phyloP scores from a whole-genome alignment of 345 rosid genomes.

The Aquilaria yunnanensis region DNA sequence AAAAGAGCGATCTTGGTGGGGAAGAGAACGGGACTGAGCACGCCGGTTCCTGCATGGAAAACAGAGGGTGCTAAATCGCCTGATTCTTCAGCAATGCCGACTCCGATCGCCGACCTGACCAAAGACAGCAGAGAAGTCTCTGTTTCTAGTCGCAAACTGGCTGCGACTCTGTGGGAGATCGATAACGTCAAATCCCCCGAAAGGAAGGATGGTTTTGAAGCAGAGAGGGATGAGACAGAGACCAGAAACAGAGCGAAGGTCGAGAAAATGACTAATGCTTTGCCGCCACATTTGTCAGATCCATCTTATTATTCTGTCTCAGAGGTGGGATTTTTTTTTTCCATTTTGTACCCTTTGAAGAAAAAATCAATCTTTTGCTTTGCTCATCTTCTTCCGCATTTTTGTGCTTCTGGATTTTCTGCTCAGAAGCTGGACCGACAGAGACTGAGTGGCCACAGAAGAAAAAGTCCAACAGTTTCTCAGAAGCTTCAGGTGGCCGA shows the following conservation, averaged over 20 bases:
- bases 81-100: conserved; percentile 21
- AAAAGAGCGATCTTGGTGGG: conserved; percentile 75
- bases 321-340: conserved; percentile 32
- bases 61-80: conserved; percentile 29
- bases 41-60: conserved; percentile 69
- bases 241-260: conserved; percentile 24
- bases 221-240: conserved; percentile 25
- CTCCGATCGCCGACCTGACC: conserved; percentile 1
- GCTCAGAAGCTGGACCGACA: conserved; percentile 34
- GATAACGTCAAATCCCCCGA: conserved; percentile 44
- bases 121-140: conserved; percentile 25
- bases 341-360: neutral
- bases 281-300: conserved; percentile 46
- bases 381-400: neutral
- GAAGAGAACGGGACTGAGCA: conserved; percentile 52
- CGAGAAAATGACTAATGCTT: conserved; percentile 17
- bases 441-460: conserved; percentile 27
- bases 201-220: conserved; percentile 19
- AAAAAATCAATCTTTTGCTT: neutral
- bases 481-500: conserved; percentile 35
- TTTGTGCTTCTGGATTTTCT: conserved; percentile 9
- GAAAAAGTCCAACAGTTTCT: conserved; percentile 32
- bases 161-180: conserved; percentile 87
- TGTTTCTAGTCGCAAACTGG: conserved; percentile 79
- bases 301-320: conserved; percentile 44